Evolutionary conservation across 2,329 filamentous ascomycete genomes (phyloP), one percentile per base, ranked within the genome.

Genomic region (Colletotrichum viniferum): DNA sequence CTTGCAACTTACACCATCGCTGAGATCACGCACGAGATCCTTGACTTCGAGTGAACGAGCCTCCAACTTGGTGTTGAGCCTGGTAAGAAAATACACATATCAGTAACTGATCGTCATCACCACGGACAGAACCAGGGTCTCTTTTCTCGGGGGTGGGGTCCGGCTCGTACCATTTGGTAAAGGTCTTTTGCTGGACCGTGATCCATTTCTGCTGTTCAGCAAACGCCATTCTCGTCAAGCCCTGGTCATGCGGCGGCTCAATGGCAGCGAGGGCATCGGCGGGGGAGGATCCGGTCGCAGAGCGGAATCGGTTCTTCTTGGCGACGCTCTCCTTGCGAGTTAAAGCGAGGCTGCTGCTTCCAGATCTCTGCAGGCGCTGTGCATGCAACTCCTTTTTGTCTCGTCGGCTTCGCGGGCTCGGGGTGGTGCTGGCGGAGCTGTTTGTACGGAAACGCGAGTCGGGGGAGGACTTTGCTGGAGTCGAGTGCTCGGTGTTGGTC

Each of bases 41-140:
- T 95, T 93, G 81, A 98, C 95, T 81, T 93, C 92, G 78, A 98
- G 87, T 71, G 93, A 88, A 79, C 96, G 92, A 76, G 88, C 90
- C 84, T 94, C 93, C 81, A 99, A 88, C 87, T 99, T 99, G 80
- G 95, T 97, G 86, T 99, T 99, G 79, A 99, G 92, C 97, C 96
- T 97, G 60, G 13, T 24, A 21, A 34, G 66, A 34, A 12, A 58
- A 21, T 21, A 21, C 26, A 63, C 18, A 74, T 76, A 72, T 79
- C 75, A 77, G 70, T 76, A 28, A 43, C 64, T n/a, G 65, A 60
- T 73, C 21, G 26, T 58, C 5, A 34, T 21, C 28, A 71, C 43
- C 38, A 56, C 16, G 24, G 21, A 38, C 13, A 26, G 30, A 34
- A 18, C 69, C 24, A 68, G 32, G 30, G 58, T 48, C 55, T 52